Evolutionary conservation across 1,284 basidiomycete species (phyloP).

Genomic region (Apiotrichum gracile): DNA sequence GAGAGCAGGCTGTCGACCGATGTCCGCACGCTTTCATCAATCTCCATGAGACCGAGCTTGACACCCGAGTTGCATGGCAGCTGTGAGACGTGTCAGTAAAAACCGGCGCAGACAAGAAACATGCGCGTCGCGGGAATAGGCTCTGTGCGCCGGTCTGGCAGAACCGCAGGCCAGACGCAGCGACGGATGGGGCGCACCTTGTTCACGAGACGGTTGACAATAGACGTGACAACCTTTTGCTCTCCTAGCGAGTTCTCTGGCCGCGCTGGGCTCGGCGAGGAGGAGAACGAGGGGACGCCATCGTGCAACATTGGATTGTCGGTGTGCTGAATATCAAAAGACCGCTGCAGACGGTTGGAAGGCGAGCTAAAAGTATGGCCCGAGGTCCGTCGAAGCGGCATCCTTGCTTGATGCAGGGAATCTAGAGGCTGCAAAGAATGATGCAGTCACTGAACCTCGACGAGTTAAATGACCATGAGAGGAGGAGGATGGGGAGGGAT

Average conservation of each 20-base stretch:
- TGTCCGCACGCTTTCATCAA: conserved; percentile 64
- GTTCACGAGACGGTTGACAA: conserved; percentile 37
- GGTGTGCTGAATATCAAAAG: conserved; percentile 18
- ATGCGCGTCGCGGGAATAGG: not conserved
- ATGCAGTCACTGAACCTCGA: not conserved
- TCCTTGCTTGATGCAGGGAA: conserved; percentile 9
- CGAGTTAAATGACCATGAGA: not conserved
- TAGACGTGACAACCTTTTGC: conserved; percentile 30
- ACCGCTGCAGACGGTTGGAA: conserved; percentile 10
- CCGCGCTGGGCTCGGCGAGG: conserved; percentile 1
- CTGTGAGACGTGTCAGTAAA: conserved; percentile 48
- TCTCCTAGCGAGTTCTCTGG: conserved; percentile 22
- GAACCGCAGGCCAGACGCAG: no score
- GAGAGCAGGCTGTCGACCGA: conserved; percentile 72
- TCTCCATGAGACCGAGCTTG: conserved; percentile 64
- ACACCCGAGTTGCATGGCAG: conserved; percentile 79
- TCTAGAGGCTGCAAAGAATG: not conserved
- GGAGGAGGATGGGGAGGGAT: not conserved
- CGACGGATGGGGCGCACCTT: conserved; percentile 26
- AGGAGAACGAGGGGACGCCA: not conserved
- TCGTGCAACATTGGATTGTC: conserved; percentile 17
- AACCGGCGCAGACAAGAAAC: not conserved
- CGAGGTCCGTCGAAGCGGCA: conserved; percentile 21
- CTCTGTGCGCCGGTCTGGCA: not conserved
- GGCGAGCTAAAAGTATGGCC: conserved; percentile 18